Percentiles rank a stretch among this genome's conserved stretches.
Conservation (phyloP, 371 early-diverging fungal genomes). For the Mycotypha africana region DNA sequence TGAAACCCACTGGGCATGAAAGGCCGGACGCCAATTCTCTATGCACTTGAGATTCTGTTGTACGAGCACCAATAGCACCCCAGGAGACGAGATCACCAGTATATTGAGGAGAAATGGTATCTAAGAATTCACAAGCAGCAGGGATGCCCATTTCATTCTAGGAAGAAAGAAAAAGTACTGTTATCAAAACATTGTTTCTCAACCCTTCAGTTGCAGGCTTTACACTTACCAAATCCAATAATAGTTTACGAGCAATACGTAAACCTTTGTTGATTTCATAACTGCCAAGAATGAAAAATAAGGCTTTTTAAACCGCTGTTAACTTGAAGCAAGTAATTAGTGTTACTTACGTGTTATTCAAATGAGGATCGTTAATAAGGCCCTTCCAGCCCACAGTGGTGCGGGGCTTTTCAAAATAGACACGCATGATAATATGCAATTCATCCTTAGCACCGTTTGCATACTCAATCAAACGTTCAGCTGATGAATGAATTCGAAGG, state of each 20-base stretch:
- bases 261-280: constrained; percentile 91
- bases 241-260: constrained; percentile 61
- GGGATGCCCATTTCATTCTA: constrained; percentile 71
- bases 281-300: constrained; percentile 16
- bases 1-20: constrained; percentile 94
- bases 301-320: neutral
- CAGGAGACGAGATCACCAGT: constrained; percentile 88
- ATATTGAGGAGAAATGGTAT: constrained; percentile 93
- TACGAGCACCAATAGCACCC: constrained; percentile 95
- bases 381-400: constrained; percentile 96
- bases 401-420: constrained; percentile 93
- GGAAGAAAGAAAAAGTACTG: too few species aligned
- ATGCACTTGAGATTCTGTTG: constrained; percentile 91
- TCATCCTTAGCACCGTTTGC: neutral
- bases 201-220: too few species aligned
- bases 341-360: constrained; percentile 45
- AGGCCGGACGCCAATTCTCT: constrained; percentile 93
- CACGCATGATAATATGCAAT: constrained; percentile 83
- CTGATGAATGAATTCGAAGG: too few species aligned
- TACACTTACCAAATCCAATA: constrained; percentile 49
- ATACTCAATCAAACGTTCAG: neutral
- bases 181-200: too few species aligned
- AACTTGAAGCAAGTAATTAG: neutral
- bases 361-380: constrained; percentile 72
- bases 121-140: constrained; percentile 84